Evolutionary conservation across 2,329 filamentous ascomycete genomes (phyloP), one percentile per base, ranked within the genome.

Genomic region (Ophiostoma himal-ulmi): DNA sequence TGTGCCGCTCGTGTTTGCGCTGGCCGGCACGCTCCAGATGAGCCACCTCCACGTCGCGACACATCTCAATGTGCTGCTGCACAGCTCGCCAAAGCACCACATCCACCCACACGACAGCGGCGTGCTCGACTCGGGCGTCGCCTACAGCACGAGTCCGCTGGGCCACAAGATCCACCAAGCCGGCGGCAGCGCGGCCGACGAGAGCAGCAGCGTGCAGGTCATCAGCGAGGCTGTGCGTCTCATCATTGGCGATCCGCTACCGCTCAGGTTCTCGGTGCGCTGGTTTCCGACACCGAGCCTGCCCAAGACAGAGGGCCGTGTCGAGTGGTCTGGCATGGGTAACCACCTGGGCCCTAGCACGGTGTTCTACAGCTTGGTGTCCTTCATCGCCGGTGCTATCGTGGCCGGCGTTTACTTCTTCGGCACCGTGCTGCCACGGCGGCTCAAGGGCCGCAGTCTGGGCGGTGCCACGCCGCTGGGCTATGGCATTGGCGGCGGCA

Each of bases 31-130:
- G 0, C 84, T 98, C 26, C 94, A 99, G 80, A 83, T 90, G 68
- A 93, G 89, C 78, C 95, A 97, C 79, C 84, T 99, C 75, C 95
- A 98, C 81, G 88, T 99, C 75, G 91, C 91, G 77, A 94, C 93
- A 6, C 89, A 92, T 77, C 85, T 98, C 79, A 98, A 98, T 78
- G 89, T 98, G 72, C 83, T 98, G 70, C 84, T 97, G 75, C 95
- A 94, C 79, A 84, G 83, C 78, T 83, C 82, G 68, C 86, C 86
- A 5, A 88, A 88, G 76, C 85, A 88, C 75, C 87, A 89, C 76
- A 79, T 83, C 60, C 85, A 85, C 62, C 89, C 81, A 74, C 89
- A 83, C 81, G 88, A 85, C 80, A 89, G 87, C 26, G 94, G 94
- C 39, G 93, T 94, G 22, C 86, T 97, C 60, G 92, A 97, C 76